Evolutionary conservation across 2,329 filamentous ascomycete species (phyloP), one percentile per base, ranked within the genome.

Genomic region (Talaromyces sp.): DNA sequence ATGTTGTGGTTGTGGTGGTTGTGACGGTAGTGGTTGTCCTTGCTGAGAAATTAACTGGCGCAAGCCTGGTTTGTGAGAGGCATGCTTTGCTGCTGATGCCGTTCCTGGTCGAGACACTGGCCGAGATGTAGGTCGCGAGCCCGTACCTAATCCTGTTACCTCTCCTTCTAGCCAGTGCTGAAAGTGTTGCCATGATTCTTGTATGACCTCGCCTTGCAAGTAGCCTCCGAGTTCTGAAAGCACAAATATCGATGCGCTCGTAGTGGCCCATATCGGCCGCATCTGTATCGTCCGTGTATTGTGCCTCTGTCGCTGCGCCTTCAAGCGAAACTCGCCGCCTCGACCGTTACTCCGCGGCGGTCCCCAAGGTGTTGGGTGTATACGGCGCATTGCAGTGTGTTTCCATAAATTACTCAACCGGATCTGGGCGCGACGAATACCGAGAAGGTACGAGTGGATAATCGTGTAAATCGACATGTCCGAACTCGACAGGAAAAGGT

Each of bases 331-430:
- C 62, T 85, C 82, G 1, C 89, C 88, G 36, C 82, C 81, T 33
- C 80, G 79, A 18, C 84, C 85, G 65, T 83, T 87, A 65, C 87
- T 89, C 66, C 82, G 81, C 1, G 85, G 85, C 34, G 88, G 86
- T 0, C 83, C 82, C 54, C 87, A 85, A 2, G 91, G 90, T 5
- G 89, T 83, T 7, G 91, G 91, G 72, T 94, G 86, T 66, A 90
- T 88, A 66, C 90, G 85, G 55, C 94, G 85, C 56, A 96, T 84
- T 1, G 87, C 85, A 5, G 89, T 91, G 64, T 90, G 88, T 72
- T 92, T 93, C 93, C 95, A 98, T 1, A 98, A 79, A 67, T 91
- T 87, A 0, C 91, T 90, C 1, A 98, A 82, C 42, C 90, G 89
- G 16, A 96, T 85, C 72, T 97, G 92, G 3, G 92, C 91, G 62